phyloP scores from a whole-genome alignment of 441 rosid genomes.

The Breynia disticha region DNA sequence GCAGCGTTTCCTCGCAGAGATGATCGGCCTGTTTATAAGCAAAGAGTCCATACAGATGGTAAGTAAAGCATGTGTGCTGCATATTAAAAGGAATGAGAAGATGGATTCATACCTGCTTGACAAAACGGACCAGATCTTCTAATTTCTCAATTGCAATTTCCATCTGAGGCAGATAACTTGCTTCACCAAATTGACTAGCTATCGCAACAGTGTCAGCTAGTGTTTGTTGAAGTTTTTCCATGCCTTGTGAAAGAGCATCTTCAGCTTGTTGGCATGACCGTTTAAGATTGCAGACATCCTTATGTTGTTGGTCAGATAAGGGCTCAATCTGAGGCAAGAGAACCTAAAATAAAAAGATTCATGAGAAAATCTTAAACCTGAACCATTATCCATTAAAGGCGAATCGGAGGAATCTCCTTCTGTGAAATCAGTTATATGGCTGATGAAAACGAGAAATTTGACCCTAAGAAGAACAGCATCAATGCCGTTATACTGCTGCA shows the following conservation, averaged over 20 bases:
- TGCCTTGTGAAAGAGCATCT: slow-evolving; percentile 89
- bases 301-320: slow-evolving; percentile 52
- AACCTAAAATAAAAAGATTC: slow-evolving; percentile 37
- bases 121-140: slow-evolving; percentile 61
- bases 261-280: slow-evolving; percentile 89
- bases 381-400: too few species aligned
- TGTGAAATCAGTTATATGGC: too few species aligned
- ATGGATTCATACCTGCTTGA: slow-evolving; percentile 51
- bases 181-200: slow-evolving; percentile 46
- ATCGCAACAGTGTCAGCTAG: slow-evolving; percentile 61
- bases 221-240: slow-evolving; percentile 71
- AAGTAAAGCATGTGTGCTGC: background rate
- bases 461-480: too few species aligned
- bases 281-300: slow-evolving; percentile 45
- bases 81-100: slow-evolving; percentile 2
- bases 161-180: slow-evolving; percentile 41
- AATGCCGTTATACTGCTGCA: too few species aligned
- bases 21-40: slow-evolving; percentile 65
- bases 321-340: slow-evolving; percentile 59
- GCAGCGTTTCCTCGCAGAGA: slow-evolving; percentile 73
- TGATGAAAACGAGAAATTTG: too few species aligned
- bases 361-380: too few species aligned
- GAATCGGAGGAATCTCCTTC: too few species aligned
- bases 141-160: slow-evolving; percentile 67
- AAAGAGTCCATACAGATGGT: background rate